These are phyloP conservation scores for Candida incommunis DNA, from an alignment of 805 yeast genomes.

Conservation along the genomic window DNA sequence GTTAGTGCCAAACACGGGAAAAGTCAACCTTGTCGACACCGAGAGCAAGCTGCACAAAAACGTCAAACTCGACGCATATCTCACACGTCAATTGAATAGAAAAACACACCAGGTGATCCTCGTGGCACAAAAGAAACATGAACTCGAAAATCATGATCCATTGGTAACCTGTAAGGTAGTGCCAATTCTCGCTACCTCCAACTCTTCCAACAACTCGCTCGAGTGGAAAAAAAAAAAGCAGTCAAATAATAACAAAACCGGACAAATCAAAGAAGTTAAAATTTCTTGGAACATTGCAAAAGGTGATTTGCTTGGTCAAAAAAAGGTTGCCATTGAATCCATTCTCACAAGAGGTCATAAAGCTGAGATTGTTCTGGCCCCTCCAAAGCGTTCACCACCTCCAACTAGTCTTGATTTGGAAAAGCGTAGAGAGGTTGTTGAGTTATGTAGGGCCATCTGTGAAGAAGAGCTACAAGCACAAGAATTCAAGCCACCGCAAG, in stretches of 20 bases:
- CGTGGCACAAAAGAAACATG: constrained; percentile 8
- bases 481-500: constrained; percentile 12
- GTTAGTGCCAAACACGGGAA: constrained; percentile 12
- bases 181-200: constrained; percentile 1
- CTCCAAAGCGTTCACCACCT: constrained; percentile 3
- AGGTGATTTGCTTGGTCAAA: constrained; percentile 19
- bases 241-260: constrained; percentile 4
- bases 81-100: constrained; percentile 3
- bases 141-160: constrained; percentile 10
- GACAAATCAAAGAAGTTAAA: constrained; percentile 14
- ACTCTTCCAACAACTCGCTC: neutral
- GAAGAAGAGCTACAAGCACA: constrained; percentile 14
- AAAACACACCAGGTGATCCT: constrained; percentile 8
- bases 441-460: constrained; percentile 8
- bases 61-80: constrained; percentile 5
- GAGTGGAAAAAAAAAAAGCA: constrained; percentile 4
- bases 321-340: constrained; percentile 18
- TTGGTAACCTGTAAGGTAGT: constrained; percentile 13
- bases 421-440: constrained; percentile 15
- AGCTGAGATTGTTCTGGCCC: constrained; percentile 13
- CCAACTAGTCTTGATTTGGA: constrained; percentile 16
- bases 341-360: constrained; percentile 17
- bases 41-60: constrained; percentile 6
- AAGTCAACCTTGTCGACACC: constrained; percentile 9
- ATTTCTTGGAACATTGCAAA: constrained; percentile 21